A percentile compares a stretch with the other conserved stretches of the same genome.
Conservation (phyloP, 1,139 yeast species). For the Taiozyma sp. region DNA sequence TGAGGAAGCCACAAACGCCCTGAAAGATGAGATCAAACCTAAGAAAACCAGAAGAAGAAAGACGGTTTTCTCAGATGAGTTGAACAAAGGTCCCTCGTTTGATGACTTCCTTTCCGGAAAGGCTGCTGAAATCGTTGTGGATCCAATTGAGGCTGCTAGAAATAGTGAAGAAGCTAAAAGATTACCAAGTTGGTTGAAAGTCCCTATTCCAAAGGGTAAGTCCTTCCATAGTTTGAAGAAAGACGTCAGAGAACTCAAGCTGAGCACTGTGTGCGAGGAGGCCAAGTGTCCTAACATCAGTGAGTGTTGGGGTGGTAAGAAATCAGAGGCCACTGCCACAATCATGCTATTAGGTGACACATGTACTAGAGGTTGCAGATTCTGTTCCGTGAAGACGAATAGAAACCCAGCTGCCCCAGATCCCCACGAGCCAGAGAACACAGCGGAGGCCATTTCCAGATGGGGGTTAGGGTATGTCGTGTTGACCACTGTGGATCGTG, state of each 20-base stretch:
- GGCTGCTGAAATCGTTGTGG: slow-evolving; percentile 60
- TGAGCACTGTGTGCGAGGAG: slow-evolving; percentile 97
- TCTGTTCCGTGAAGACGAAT: slow-evolving; percentile 94
- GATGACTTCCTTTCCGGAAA: slow-evolving; percentile 85
- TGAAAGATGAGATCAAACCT: neutral
- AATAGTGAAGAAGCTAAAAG: slow-evolving; percentile 29
- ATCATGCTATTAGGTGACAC: slow-evolving; percentile 98
- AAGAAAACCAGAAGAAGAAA: slow-evolving; percentile 39
- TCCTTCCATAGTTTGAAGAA: slow-evolving; percentile 75
- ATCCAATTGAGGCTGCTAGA: slow-evolving; percentile 73
- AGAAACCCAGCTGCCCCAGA: slow-evolving; percentile 86
- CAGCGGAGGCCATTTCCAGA: slow-evolving; percentile 94
- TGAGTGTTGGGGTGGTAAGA: slow-evolving; percentile 99
- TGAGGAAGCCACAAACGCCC: neutral
- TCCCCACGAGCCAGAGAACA: slow-evolving; percentile 95
- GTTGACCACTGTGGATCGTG: slow-evolving; percentile 95
- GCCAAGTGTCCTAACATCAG: slow-evolving; percentile 99
- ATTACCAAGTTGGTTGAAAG: slow-evolving; percentile 91
- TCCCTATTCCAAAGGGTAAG: slow-evolving; percentile 91
- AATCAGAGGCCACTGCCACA: slow-evolving; percentile 97
- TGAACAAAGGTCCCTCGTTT: slow-evolving; percentile 88
- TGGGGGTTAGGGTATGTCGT: slow-evolving; percentile 99
- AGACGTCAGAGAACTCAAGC: slow-evolving; percentile 82
- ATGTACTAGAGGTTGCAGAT: slow-evolving; percentile 97
- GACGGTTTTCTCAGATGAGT: slow-evolving; percentile 63